Conservation (phyloP, 208 protist genomes). For the Acanthamoeba triangularis region DNA sequence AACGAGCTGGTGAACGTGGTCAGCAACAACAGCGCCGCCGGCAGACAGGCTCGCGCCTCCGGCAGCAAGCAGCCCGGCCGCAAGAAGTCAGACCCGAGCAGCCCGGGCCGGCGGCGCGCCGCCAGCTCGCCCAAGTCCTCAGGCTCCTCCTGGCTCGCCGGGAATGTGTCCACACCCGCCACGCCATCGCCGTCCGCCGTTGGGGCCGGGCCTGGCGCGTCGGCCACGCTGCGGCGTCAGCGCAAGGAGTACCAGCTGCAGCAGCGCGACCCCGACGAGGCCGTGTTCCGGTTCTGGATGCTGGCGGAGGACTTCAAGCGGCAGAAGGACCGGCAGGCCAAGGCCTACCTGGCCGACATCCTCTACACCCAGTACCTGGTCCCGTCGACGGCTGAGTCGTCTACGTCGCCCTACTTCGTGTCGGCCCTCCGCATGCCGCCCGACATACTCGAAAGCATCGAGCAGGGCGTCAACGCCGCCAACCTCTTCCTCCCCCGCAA, state of each 20-base stretch:
- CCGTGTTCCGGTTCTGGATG: constrained; percentile 40
- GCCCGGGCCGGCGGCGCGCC: too few species aligned
- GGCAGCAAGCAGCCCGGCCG: not conserved
- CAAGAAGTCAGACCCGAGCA: not conserved
- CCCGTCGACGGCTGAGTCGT: constrained; percentile 16
- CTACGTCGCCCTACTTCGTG: not conserved
- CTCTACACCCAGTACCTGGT: constrained; percentile 43
- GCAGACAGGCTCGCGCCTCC: too few species aligned
- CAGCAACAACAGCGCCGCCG: not conserved
- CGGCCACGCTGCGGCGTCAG: not conserved
- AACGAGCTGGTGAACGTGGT: not conserved
- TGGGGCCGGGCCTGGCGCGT: too few species aligned
- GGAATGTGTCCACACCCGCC: not conserved
- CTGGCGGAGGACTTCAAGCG: constrained; percentile 52
- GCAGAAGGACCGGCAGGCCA: constrained; percentile 38
- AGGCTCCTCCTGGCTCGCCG: too few species aligned
- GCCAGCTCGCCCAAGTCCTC: not conserved
- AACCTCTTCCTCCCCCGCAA: constrained; percentile 25
- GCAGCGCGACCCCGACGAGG: not conserved
- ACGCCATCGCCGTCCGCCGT: not conserved
- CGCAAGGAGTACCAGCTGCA: not conserved
- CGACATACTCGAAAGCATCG: constrained; percentile 3
- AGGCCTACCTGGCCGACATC: constrained; percentile 2
- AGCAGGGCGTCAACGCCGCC: not conserved
- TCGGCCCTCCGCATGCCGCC: not conserved